Evolutionary conservation across 768 basidiomycete genomes (phyloP).

Genomic region (Lactarius vividus): DNA sequence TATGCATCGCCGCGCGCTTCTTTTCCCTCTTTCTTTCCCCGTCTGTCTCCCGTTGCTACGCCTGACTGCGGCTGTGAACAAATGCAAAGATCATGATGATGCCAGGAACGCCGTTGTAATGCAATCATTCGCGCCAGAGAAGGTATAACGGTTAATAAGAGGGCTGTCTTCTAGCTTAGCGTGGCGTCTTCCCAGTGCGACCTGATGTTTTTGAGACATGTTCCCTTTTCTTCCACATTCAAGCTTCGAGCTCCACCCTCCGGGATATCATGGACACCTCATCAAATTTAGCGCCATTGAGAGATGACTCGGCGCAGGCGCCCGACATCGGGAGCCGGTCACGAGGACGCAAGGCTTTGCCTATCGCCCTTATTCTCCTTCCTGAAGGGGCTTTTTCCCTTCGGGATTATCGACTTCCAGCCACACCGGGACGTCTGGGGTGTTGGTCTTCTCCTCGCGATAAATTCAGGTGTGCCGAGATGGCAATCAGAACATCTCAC

Average conservation of each 20-base stretch:
- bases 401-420: slow-evolving; percentile 5
- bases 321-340: slow-evolving; percentile 9
- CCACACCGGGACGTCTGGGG: background rate
- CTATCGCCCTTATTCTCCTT: slow-evolving; percentile 8
- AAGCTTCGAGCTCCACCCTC: background rate
- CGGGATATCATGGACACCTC: background rate
- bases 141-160: slow-evolving; percentile 6
- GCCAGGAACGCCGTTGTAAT: slow-evolving; percentile 10
- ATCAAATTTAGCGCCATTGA: slow-evolving; percentile 1
- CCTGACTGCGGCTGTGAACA: background rate
- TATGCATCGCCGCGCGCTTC: slow-evolving; percentile 1
- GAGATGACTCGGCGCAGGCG: background rate
- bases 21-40: background rate
- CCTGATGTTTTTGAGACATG: background rate
- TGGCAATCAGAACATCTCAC: slow-evolving; percentile 13
- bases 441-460: background rate
- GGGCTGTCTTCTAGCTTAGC: background rate
- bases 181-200: slow-evolving; percentile 7
- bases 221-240: background rate
- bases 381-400: slow-evolving; percentile 1
- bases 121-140: background rate
- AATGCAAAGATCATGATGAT: background rate
- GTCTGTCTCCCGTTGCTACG: slow-evolving; percentile 13
- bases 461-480: slow-evolving; percentile 8
- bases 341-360: slow-evolving; percentile 12